A percentile compares a stretch with the other conserved stretches of the same genome.
phyloP scores from a whole-genome alignment of 345 rosid species.

The Eucalyptus leucophloia region DNA sequence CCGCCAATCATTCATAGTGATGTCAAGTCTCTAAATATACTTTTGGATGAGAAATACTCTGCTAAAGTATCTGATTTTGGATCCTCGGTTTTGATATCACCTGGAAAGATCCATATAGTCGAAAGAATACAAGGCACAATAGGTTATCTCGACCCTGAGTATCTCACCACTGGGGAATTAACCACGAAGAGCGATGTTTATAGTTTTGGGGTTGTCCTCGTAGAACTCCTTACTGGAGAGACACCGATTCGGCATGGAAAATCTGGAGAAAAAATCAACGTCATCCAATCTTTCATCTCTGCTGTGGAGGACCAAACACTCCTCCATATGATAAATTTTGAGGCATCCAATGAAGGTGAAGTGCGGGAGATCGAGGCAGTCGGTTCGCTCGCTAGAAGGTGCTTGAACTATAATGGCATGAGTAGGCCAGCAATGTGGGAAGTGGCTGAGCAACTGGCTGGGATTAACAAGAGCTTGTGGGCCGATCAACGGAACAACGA shows the following conservation, averaged over 20 bases:
- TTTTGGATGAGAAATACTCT: neutral
- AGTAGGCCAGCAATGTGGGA: neutral
- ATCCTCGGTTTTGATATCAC: neutral
- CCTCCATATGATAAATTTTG: neutral
- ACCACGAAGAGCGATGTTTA: neutral
- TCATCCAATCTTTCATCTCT: too few relatives aligned
- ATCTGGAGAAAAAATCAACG: neutral
- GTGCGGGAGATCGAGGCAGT: neutral
- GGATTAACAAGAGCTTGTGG: neutral
- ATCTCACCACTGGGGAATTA: neutral
- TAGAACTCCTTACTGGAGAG: neutral
- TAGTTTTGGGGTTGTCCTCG: rapidly evolving
- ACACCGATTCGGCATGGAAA: rapidly evolving
- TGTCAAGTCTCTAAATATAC: neutral
- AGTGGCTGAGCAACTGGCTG: neutral
- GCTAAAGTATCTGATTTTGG: neutral
- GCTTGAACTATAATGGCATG: neutral
- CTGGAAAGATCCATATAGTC: rapidly evolving
- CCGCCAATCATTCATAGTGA: neutral
- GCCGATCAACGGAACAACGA: rapidly evolving
- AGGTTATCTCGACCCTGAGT: neutral
- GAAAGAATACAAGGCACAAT: neutral
- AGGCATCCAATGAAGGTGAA: neutral
- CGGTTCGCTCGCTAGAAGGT: neutral
- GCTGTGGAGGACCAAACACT: neutral